A percentile compares a stretch with the other conserved stretches of the same genome.
These are phyloP conservation scores for Pleurotus tuoliensis DNA, from an alignment of 768 basidiomycete species.

Conservation along the genomic window DNA sequence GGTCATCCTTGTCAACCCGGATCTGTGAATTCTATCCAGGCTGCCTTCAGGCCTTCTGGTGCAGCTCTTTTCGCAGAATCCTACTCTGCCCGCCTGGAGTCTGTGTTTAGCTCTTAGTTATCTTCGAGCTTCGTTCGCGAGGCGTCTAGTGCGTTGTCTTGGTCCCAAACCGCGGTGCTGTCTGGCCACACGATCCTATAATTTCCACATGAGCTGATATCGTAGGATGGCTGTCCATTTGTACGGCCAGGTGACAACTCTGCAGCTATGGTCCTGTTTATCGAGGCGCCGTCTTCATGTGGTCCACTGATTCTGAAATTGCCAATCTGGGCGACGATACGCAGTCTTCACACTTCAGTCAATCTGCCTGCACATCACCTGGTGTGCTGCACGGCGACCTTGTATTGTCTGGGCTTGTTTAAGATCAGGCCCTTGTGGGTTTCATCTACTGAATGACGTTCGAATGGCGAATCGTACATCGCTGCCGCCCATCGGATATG, in stretches of 20 bases:
- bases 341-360: background rate
- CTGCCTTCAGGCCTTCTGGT: too few relatives aligned
- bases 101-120: too few relatives aligned
- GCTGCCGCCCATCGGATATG: background rate
- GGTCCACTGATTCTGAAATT: background rate
- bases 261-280: background rate
- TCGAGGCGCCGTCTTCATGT: slow-evolving; percentile 5
- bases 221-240: background rate
- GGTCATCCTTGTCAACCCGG: background rate
- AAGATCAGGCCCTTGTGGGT: background rate
- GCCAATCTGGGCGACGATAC: slow-evolving; percentile 2
- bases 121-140: too few relatives aligned
- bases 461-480: slow-evolving; percentile 7
- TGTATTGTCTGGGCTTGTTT: background rate
- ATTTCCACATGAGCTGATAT: background rate
- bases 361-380: slow-evolving; percentile 2
- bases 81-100: too few relatives aligned
- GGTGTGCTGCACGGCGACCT: slow-evolving; percentile 2
- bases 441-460: slow-evolving; percentile 2
- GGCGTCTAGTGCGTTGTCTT: background rate
- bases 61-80: too few relatives aligned
- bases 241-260: background rate
- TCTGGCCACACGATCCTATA: background rate
- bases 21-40: too few relatives aligned
- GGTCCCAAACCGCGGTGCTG: background rate